Conservation (phyloP, 2,329 filamentous ascomycete species). For the Phyllosticta citribraziliensis region DNA sequence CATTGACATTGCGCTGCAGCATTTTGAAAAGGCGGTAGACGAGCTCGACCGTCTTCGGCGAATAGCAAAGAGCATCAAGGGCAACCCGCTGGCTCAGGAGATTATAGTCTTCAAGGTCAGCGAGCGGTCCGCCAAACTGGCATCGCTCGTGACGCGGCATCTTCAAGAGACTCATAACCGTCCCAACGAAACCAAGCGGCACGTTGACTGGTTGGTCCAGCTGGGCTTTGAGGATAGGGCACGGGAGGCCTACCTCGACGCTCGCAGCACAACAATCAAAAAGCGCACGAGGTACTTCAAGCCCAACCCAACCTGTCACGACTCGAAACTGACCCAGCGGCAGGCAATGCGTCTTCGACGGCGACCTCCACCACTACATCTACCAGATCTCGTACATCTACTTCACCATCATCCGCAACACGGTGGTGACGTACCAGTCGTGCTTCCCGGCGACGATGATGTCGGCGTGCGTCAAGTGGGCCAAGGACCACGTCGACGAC, state of each 20-base stretch:
- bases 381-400: constrained; percentile 94
- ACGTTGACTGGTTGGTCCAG: constrained; percentile 74
- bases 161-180: constrained; percentile 70
- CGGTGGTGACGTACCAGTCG: constrained; percentile 74
- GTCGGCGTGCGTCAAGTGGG: constrained; percentile 95
- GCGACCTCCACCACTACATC: constrained; percentile 84
- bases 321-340: not conserved
- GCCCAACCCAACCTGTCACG: not conserved
- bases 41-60: constrained; percentile 77
- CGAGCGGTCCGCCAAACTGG: constrained; percentile 69
- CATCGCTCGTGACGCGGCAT: constrained; percentile 64
- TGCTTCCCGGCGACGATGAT: constrained; percentile 74
- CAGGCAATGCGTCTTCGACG: constrained; percentile 91
- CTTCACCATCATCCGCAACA: constrained; percentile 90
- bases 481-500: constrained; percentile 85
- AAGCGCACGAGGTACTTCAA: constrained; percentile 65
- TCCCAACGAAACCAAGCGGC: constrained; percentile 64
- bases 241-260: constrained; percentile 73
- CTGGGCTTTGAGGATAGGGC: constrained; percentile 87
- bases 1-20: constrained; percentile 86
- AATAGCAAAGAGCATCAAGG: constrained; percentile 70
- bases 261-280: constrained; percentile 67
- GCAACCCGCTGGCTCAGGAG: constrained; percentile 78
- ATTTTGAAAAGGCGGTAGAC: constrained; percentile 73
- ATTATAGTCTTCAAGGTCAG: constrained; percentile 89